Evolutionary conservation across 495 filamentous ascomycete species (phyloP).

Genomic region (Trichoderma reesei): DNA sequence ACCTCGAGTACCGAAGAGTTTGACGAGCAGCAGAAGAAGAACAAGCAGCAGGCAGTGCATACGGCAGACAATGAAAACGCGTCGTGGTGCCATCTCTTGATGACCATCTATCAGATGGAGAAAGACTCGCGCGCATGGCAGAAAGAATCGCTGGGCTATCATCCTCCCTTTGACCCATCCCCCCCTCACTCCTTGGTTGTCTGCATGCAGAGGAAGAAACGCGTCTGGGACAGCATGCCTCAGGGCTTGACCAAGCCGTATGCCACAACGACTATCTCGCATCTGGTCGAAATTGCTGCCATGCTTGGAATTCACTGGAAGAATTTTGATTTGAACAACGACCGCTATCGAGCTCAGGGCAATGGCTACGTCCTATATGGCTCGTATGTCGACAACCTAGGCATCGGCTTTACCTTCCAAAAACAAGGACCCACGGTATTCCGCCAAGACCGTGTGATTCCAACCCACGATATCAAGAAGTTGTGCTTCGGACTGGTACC

Average conservation of each 20-base stretch:
- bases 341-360: constrained; percentile 29
- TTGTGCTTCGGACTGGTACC: constrained; percentile 27
- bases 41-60: too few relatives aligned
- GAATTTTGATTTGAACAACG: constrained; percentile 21
- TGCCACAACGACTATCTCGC: constrained; percentile 26
- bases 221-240: constrained; percentile 30
- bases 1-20: constrained; percentile 7
- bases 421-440: constrained; percentile 22
- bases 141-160: too few relatives aligned
- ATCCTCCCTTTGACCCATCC: too few relatives aligned
- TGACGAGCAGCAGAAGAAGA: not conserved
- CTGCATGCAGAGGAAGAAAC: constrained; percentile 23
- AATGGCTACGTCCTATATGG: constrained; percentile 29
- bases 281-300: constrained; percentile 28
- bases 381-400: constrained; percentile 22
- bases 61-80: too few relatives aligned
- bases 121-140: too few relatives aligned
- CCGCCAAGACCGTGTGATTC: constrained; percentile 22
- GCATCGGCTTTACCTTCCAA: constrained; percentile 26
- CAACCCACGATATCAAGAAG: constrained; percentile 22
- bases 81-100: too few relatives aligned
- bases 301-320: constrained; percentile 31
- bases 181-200: too few relatives aligned
- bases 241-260: constrained; percentile 27
- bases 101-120: too few relatives aligned